phyloP scores from a whole-genome alignment of 805 yeast species.

The Kluyveromyces starmeri region DNA sequence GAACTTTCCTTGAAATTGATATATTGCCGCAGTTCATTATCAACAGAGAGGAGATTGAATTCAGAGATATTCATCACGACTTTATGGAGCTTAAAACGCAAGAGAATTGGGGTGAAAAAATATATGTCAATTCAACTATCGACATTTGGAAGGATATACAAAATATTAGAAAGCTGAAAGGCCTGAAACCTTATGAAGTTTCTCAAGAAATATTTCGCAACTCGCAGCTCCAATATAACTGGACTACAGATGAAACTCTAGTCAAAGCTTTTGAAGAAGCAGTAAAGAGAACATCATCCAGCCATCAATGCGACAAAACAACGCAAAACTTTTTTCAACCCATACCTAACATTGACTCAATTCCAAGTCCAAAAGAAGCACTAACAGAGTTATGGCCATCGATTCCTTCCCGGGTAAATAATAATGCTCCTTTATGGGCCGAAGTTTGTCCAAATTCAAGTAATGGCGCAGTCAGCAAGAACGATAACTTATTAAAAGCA shows the following conservation, averaged over 20 bases:
- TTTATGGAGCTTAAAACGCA: constrained; percentile 32
- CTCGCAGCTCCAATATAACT: constrained; percentile 15
- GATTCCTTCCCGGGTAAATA: constrained; percentile 13
- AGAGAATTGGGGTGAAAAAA: constrained; percentile 9
- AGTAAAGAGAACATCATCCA: constrained; percentile 9
- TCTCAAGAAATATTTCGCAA: constrained; percentile 5
- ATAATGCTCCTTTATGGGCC: neutral
- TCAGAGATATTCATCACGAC: constrained; percentile 42
- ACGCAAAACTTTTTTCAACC: constrained; percentile 15
- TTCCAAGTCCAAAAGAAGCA: constrained; percentile 29
- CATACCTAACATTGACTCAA: constrained; percentile 15
- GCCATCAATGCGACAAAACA: neutral
- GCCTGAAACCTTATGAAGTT: constrained; percentile 26
- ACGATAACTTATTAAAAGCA: no score
- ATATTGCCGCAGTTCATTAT: constrained; percentile 47
- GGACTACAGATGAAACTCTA: constrained; percentile 38
- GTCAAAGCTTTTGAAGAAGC: constrained; percentile 27
- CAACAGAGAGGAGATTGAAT: constrained; percentile 41
- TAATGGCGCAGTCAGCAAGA: no score
- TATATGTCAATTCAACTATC: constrained; percentile 38
- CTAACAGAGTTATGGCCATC: constrained; percentile 25
- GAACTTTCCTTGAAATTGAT: constrained; percentile 65
- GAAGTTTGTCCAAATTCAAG: no score
- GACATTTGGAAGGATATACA: constrained; percentile 52
- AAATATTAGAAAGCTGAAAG: constrained; percentile 38